Evolutionary conservation across 805 yeast species (phyloP), one percentile per base, ranked within the genome.

Genomic region (Nematodospora valgi): DNA sequence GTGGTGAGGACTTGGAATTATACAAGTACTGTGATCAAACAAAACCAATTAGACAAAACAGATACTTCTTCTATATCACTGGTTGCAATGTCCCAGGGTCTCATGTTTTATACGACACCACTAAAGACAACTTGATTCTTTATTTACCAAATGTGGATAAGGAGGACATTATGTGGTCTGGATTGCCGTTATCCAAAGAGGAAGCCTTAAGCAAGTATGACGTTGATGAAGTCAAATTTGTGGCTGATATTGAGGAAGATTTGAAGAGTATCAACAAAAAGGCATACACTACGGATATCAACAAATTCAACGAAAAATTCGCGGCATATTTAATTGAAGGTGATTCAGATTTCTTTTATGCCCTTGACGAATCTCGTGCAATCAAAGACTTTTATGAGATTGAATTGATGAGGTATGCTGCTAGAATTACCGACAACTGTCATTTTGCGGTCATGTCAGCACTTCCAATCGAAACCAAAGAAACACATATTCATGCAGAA

Each of bases 131-230:
- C 35, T 67, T 87, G 41, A 77, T 80, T 0, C 63, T 91, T 17
- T 91, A 83, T 51, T 66, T 93, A 34, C 97, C 98, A 1, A 75
- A 83, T 35, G 70, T 91, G 25, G 96, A 88, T 52, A 62, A 72
- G 27, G 98, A 93, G 28, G 96, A 86, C 53, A 83, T 91, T 27
- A 83, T 93, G 87, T 91, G 98, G 98, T 81, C 93, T 39, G 98
- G 98, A 0, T 52, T 82, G 59, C 98, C 98, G 4, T 44, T 86
- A 34, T 64, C 76, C 25, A 44, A 70, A 3, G 80, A 81, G 30
- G 80, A 82, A 13, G 96, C 96, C 0, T 35, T 58, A 32, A 54
- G 64, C 14, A 70, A 68, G 41, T 91, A 62, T 47, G 96, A 91
- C 50, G 89, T 87, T 20, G 98, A 93, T 56, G 82, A 77, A 27